A percentile compares a stretch with the other conserved stretches of the same genome.
Evolutionary conservation across 2,329 filamentous ascomycete species (phyloP).

Genomic region (Trichoderma atrobrunneum): DNA sequence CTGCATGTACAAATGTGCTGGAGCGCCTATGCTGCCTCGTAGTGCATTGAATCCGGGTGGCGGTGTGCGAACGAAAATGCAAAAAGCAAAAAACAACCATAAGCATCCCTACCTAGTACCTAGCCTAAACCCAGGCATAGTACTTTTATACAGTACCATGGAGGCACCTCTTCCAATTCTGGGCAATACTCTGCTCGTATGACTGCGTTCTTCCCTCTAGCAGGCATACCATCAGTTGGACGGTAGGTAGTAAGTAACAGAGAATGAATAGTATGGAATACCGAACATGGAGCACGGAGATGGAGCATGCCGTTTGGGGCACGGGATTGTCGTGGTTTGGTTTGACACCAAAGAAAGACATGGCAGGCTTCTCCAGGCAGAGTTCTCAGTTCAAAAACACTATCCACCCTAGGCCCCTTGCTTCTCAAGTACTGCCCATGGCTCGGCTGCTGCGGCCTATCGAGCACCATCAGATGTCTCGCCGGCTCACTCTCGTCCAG

Average conservation of each 20-base stretch:
- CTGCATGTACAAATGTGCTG: neutral
- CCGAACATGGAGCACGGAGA: neutral
- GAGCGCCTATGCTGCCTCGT: neutral
- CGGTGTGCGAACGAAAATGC: neutral
- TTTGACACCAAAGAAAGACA: neutral
- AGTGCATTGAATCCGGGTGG: neutral
- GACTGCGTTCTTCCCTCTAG: neutral
- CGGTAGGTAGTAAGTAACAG: neutral
- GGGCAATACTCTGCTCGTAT: neutral
- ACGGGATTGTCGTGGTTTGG: neutral
- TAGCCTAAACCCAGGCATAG: neutral
- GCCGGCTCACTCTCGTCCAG: neutral
- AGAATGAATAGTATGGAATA: neutral
- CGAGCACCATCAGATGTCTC: neutral
- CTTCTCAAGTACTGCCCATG: neutral
- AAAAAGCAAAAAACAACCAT: neutral
- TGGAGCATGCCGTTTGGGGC: neutral
- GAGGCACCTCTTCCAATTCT: neutral
- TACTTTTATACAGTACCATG: neutral
- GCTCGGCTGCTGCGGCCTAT: neutral
- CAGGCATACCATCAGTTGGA: neutral
- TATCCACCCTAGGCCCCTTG: neutral
- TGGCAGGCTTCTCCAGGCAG: neutral
- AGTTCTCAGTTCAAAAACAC: neutral
- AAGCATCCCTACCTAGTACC: neutral